Evolutionary conservation across 2,329 filamentous ascomycete genomes (phyloP).

Genomic region (Pyrenophora seminiperda): DNA sequence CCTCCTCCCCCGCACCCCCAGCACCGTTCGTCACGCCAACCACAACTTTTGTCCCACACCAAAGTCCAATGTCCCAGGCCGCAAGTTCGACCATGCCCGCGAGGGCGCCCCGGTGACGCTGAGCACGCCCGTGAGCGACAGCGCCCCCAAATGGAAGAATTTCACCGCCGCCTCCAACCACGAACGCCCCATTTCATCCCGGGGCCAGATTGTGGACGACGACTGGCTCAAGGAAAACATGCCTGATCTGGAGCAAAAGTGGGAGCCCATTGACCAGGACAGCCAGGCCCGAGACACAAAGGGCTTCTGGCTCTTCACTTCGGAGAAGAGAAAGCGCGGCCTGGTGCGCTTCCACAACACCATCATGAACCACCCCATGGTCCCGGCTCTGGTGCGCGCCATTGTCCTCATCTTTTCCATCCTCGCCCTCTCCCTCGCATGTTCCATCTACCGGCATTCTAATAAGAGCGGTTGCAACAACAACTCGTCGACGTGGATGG

Average conservation of each 20-base stretch:
- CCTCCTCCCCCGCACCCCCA: constrained; percentile 45
- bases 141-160: constrained; percentile 47
- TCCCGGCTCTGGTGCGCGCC: constrained; percentile 82
- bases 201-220: constrained; percentile 47
- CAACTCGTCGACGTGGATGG: constrained; percentile 76
- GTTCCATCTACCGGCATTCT: constrained; percentile 67
- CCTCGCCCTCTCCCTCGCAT: constrained; percentile 77
- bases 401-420: constrained; percentile 80
- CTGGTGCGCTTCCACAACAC: constrained; percentile 68
- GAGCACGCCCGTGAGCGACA: constrained; percentile 40
- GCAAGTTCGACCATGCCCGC: constrained; percentile 48
- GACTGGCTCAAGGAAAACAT: constrained; percentile 58
- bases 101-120: constrained; percentile 47
- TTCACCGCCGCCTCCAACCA: constrained; percentile 44
- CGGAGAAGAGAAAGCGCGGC: constrained; percentile 57
- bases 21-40: constrained; percentile 40
- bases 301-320: constrained; percentile 56
- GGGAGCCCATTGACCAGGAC: constrained; percentile 61
- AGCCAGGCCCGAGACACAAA: constrained; percentile 55
- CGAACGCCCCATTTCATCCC: constrained; percentile 34
- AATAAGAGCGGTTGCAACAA: constrained; percentile 48
- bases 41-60: constrained; percentile 49
- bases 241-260: constrained; percentile 54
- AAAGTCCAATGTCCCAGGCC: constrained; percentile 46
- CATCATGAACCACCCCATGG: constrained; percentile 79